Conservation (phyloP, 2,329 filamentous ascomycete genomes). For the Grosmannia serpens region DNA sequence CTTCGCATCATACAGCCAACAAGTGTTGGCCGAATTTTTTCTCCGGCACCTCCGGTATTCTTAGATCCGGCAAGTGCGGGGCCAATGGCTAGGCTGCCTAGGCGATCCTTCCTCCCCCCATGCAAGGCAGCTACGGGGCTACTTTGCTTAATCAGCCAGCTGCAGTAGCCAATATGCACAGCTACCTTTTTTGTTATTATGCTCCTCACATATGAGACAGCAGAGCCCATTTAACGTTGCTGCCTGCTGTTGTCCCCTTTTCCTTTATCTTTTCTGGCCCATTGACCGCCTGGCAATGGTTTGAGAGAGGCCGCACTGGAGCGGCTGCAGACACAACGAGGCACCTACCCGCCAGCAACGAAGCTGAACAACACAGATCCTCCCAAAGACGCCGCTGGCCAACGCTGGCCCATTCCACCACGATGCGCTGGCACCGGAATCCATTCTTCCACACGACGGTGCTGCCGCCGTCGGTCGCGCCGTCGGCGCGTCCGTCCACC, state of each 20-base stretch:
- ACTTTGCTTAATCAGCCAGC: not conserved
- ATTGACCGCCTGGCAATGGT: not conserved
- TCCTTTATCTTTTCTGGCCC: not conserved
- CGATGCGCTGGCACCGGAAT: constrained; percentile 14
- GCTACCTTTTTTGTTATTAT: not conserved
- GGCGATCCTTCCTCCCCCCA: not conserved
- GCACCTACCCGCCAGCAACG: not conserved
- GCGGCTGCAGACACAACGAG: not conserved
- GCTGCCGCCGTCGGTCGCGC: constrained; percentile 12
- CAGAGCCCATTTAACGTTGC: not conserved
- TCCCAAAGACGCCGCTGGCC: not conserved
- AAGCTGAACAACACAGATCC: not conserved
- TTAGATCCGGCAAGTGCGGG: not conserved
- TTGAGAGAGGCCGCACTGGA: too few species aligned
- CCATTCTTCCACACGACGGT: constrained; percentile 14
- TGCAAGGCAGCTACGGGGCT: not conserved
- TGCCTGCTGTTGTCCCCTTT: not conserved
- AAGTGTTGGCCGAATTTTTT: not conserved
- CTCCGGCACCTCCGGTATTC: not conserved
- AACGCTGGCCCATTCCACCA: not conserved
- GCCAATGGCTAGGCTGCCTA: not conserved
- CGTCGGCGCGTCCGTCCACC: constrained; percentile 9
- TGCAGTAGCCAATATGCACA: not conserved
- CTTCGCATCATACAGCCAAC: not conserved
- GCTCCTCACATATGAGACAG: not conserved